Conservation (phyloP, 345 rosid genomes). For the Cardiospermum halicacabum region DNA sequence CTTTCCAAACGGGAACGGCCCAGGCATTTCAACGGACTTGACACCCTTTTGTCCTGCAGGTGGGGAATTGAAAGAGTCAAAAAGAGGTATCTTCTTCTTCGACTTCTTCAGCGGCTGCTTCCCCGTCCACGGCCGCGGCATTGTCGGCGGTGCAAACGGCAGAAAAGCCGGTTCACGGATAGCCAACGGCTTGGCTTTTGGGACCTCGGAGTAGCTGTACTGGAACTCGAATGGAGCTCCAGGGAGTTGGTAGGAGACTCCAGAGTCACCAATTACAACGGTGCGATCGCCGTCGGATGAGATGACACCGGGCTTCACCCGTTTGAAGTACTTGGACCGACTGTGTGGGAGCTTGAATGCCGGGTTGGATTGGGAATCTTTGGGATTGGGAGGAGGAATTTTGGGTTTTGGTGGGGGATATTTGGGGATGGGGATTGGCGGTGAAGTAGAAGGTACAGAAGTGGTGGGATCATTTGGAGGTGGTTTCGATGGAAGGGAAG, state of each 20-base stretch:
- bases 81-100: slow-evolving; percentile 77
- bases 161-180: slow-evolving; percentile 89
- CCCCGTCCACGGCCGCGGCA: slow-evolving; percentile 98
- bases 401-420: slow-evolving; percentile 48
- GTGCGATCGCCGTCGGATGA: slow-evolving; percentile 70
- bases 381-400: slow-evolving; percentile 9
- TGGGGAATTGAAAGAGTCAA: slow-evolving; percentile 67
- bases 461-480: slow-evolving; percentile 26
- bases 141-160: slow-evolving; percentile 92
- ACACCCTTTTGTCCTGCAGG: slow-evolving; percentile 56
- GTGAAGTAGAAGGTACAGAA: slow-evolving; percentile 26
- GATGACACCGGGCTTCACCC: slow-evolving; percentile 56
- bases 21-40: slow-evolving; percentile 71
- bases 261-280: slow-evolving; percentile 66
- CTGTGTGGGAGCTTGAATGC: slow-evolving; percentile 72
- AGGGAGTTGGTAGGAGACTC: slow-evolving; percentile 81
- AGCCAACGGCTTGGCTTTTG: slow-evolving; percentile 76
- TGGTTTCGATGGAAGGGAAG: slow-evolving; percentile 63
- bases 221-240: slow-evolving; percentile 97
- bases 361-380: slow-evolving; percentile 35
- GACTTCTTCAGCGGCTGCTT: slow-evolving; percentile 82
- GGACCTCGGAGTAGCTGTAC: slow-evolving; percentile 84
- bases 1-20: slow-evolving; percentile 56
- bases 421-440: slow-evolving; percentile 72
- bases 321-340: slow-evolving; percentile 63